Percentiles rank a stretch among this genome's conserved stretches.
These are phyloP conservation scores for Quercus tomentella DNA, from an alignment of 331 rosid species.

Conservation along the genomic window DNA sequence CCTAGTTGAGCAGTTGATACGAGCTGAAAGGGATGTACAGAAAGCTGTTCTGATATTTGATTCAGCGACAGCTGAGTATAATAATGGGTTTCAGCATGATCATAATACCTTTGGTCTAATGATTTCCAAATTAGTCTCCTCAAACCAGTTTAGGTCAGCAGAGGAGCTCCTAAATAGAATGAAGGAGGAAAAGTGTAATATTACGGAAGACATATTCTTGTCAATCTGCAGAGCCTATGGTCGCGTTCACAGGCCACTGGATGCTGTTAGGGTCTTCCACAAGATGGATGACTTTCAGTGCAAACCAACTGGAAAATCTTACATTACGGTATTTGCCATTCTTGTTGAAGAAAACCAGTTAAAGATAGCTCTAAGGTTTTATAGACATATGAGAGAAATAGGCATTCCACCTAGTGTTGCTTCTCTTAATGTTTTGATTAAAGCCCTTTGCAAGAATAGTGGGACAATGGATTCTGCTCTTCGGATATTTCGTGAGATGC, in stretches of 20 bases:
- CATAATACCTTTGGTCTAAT: conserved; percentile 60
- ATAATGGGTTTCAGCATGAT: conserved; percentile 81
- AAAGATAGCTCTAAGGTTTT: conserved; percentile 62
- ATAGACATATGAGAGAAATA: conserved; percentile 62
- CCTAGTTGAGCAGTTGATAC: conserved; percentile 61
- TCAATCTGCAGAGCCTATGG: conserved; percentile 71
- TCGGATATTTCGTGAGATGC: conserved; percentile 66
- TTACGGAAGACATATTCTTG: conserved; percentile 57
- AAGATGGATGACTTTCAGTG: conserved; percentile 63
- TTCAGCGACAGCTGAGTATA: conserved; percentile 73
- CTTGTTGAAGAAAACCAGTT: conserved; percentile 84
- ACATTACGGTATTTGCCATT: conserved; percentile 61
- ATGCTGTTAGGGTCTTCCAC: conserved; percentile 62
- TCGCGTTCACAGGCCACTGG: conserved; percentile 74
- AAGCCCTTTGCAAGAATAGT: conserved; percentile 77
- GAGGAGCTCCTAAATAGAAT: conserved; percentile 72
- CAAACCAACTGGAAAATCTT: conserved; percentile 55
- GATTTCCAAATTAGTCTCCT: conserved; percentile 61
- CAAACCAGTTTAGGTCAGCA: conserved; percentile 68
- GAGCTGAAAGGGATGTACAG: conserved; percentile 61
- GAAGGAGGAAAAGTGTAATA: conserved; percentile 65
- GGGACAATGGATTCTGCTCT: conserved; percentile 71
- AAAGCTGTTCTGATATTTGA: conserved; percentile 63
- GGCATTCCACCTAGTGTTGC: conserved; percentile 59
- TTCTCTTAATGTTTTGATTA: conserved; percentile 78